phyloP scores from a whole-genome alignment of 2,329 filamentous ascomycete species.

The Elsinoe arachidis region DNA sequence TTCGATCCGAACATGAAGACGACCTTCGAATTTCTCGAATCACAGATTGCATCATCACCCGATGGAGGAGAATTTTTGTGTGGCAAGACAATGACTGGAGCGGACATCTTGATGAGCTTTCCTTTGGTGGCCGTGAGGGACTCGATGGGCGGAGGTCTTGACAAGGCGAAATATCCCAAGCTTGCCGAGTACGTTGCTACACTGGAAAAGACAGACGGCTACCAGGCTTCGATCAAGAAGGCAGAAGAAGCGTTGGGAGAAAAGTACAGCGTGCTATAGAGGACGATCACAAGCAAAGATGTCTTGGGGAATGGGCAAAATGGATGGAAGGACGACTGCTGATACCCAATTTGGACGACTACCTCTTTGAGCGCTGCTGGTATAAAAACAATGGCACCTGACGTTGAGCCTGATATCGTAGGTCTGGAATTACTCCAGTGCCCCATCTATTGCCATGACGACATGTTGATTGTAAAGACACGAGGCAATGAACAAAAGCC shows the following conservation, averaged over 20 bases:
- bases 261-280: slow-evolving; percentile 14
- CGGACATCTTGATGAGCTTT: slow-evolving; percentile 47
- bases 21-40: slow-evolving; percentile 45
- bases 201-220: slow-evolving; percentile 37
- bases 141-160: slow-evolving; percentile 27
- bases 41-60: slow-evolving; percentile 39
- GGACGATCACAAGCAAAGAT: not conserved
- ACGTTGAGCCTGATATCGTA: no score
- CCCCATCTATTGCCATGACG: not conserved
- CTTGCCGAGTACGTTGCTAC: slow-evolving; percentile 38
- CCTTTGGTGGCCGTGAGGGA: slow-evolving; percentile 38
- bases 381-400: no score
- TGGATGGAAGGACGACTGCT: not conserved
- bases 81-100: slow-evolving; percentile 40
- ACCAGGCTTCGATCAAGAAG: slow-evolving; percentile 41
- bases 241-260: slow-evolving; percentile 37
- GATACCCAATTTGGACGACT: no score
- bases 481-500: no score
- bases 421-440: not conserved
- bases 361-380: no score
- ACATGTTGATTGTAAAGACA: no score
- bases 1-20: slow-evolving; percentile 40
- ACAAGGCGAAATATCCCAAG: slow-evolving; percentile 38
- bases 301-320: not conserved
- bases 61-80: slow-evolving; percentile 44